Evolutionary conservation across 73 alveolate genomes (phyloP).

Genomic region (Uronychia setigera): DNA sequence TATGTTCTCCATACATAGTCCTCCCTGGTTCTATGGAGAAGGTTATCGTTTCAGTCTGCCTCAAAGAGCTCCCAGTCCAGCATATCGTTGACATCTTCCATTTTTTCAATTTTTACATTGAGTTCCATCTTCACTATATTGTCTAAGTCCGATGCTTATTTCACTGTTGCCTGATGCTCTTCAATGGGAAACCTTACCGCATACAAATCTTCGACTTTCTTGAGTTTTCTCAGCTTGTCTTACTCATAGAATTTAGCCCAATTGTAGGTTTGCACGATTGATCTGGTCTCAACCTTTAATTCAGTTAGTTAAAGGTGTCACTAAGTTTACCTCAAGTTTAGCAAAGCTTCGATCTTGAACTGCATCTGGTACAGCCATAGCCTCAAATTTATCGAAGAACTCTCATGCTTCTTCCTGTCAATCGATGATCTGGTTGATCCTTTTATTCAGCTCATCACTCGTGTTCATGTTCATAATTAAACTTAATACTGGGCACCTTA

Average conservation of each 20-base stretch:
- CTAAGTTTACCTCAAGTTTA: too few species aligned
- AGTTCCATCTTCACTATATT: background rate
- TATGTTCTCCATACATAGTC: background rate
- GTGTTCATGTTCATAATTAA: too few species aligned
- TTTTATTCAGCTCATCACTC: too few species aligned
- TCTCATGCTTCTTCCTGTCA: too few species aligned
- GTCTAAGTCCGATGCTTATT: background rate
- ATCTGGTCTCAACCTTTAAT: background rate
- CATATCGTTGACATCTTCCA: slow-evolving; percentile 6
- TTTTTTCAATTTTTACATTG: background rate
- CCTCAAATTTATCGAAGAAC: too few species aligned
- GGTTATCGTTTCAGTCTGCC: background rate
- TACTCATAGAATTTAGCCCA: background rate
- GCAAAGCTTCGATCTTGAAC: too few species aligned
- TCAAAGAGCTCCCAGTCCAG: slow-evolving; percentile 1
- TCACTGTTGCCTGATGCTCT: background rate
- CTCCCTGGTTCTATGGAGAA: background rate
- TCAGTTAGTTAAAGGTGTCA: too few species aligned
- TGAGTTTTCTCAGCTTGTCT: background rate
- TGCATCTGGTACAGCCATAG: too few species aligned
- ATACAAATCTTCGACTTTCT: background rate
- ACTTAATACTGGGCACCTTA: too few species aligned
- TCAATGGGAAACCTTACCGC: background rate
- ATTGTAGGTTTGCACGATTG: slow-evolving; percentile 5
- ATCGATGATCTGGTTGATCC: too few species aligned